phyloP scores from a whole-genome alignment of 352 stramenopile genomes.

The Phytophthora fragariae region DNA sequence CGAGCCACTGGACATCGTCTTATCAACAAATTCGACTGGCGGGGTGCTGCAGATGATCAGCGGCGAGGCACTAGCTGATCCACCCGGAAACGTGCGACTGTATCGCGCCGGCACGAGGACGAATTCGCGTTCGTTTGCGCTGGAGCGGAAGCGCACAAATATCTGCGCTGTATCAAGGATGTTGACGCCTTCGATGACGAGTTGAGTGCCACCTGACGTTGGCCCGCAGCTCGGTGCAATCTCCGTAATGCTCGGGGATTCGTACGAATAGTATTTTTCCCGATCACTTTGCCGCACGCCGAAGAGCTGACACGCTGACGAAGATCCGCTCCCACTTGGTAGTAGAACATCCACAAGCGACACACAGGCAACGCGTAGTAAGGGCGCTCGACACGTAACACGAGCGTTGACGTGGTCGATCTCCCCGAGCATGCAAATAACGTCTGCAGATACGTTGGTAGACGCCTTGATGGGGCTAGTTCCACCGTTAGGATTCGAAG shows the following conservation, averaged over 20 bases:
- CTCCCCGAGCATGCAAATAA: slow-evolving; percentile 50
- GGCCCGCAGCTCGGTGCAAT: slow-evolving; percentile 69
- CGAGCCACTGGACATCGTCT: slow-evolving; percentile 12
- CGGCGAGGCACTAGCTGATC: slow-evolving; percentile 54
- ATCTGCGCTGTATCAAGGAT: slow-evolving; percentile 80
- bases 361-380: slow-evolving; percentile 54
- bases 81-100: slow-evolving; percentile 66
- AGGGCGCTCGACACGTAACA: slow-evolving; percentile 62
- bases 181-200: slow-evolving; percentile 69
- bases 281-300: slow-evolving; percentile 48
- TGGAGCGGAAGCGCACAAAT: slow-evolving; percentile 78
- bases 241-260: slow-evolving; percentile 71
- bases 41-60: slow-evolving; percentile 72
- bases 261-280: slow-evolving; percentile 74
- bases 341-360: slow-evolving; percentile 60
- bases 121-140: slow-evolving; percentile 66
- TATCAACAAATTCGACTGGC: slow-evolving; percentile 65
- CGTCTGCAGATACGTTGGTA: slow-evolving; percentile 37
- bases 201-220: slow-evolving; percentile 53
- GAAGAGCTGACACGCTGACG: slow-evolving; percentile 35
- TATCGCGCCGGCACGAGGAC: slow-evolving; percentile 64
- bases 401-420: slow-evolving; percentile 56
- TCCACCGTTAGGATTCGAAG: background rate
- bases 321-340: slow-evolving; percentile 22
- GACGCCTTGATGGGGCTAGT: slow-evolving; percentile 20